Evolutionary conservation across 2,329 filamentous ascomycete species (phyloP).

Genomic region (Didymella glomerata): DNA sequence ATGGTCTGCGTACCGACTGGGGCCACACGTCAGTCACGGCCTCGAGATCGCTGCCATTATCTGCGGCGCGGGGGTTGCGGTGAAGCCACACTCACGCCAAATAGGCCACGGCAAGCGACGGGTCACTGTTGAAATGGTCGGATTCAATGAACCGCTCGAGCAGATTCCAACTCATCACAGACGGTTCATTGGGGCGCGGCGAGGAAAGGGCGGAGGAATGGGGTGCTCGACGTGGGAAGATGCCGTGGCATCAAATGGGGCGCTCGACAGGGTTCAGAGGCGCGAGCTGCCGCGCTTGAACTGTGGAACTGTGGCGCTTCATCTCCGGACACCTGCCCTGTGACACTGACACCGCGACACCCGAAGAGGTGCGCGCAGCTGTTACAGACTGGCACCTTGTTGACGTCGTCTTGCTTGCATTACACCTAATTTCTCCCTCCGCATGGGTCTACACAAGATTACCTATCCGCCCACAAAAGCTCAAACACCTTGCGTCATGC

Average conservation of each 20-base stretch:
- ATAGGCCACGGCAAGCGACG: conserved; percentile 87
- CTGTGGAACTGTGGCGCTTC: conserved; percentile 1
- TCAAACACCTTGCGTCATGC: conserved; percentile 23
- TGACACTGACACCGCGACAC: background rate
- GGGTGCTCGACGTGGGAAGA: conserved; percentile 9
- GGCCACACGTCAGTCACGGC: conserved; percentile 23
- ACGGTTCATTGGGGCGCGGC: conserved; percentile 50
- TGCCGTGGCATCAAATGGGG: conserved; percentile 21
- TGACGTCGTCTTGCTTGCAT: background rate
- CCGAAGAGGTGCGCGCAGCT: background rate
- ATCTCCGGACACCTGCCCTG: background rate
- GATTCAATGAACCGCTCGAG: conserved; percentile 90
- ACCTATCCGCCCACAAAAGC: conserved; percentile 10
- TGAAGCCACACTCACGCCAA: conserved; percentile 72
- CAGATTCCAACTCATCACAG: conserved; percentile 75
- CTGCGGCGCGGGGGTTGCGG: conserved; percentile 16
- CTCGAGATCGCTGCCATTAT: background rate
- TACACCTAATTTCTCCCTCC: conserved; percentile 6
- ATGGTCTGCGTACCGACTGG: conserved; percentile 85
- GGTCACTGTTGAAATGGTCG: conserved; percentile 92
- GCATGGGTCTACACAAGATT: conserved; percentile 3
- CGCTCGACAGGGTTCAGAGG: conserved; percentile 16
- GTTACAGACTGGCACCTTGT: background rate
- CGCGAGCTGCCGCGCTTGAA: conserved; percentile 7
- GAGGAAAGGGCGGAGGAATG: conserved; percentile 7